Evolutionary conservation across 2,329 filamentous ascomycete genomes (phyloP).

Genomic region (Hymenoscyphus infarciens): DNA sequence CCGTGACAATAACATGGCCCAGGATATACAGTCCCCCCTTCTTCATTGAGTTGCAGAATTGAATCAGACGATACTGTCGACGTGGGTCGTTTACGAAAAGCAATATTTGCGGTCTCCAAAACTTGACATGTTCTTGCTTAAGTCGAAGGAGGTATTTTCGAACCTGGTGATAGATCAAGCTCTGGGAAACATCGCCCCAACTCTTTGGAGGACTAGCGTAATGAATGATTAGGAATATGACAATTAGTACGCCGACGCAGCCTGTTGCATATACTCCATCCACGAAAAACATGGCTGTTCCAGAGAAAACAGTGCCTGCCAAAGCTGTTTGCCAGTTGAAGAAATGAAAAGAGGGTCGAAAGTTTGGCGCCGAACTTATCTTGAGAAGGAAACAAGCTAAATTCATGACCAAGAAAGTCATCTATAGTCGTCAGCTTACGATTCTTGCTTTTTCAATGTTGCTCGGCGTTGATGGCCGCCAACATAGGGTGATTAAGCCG

Average conservation of each 20-base stretch:
- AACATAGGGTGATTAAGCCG: no score
- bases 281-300: conserved; percentile 84
- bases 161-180: conserved; percentile 83
- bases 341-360: conserved; percentile 82
- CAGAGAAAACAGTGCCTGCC: conserved; percentile 70
- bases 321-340: conserved; percentile 84
- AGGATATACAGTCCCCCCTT: conserved; percentile 80
- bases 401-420: conserved; percentile 89
- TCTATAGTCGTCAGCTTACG: conserved; percentile 41
- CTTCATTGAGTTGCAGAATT: conserved; percentile 88
- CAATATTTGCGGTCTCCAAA: conserved; percentile 86
- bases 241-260: conserved; percentile 68
- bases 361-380: conserved; percentile 84
- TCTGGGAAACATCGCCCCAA: conserved; percentile 89
- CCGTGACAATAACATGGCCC: conserved; percentile 82
- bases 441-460: background rate
- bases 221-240: conserved; percentile 82
- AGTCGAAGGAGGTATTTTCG: conserved; percentile 83
- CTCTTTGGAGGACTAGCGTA: conserved; percentile 81
- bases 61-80: conserved; percentile 77
- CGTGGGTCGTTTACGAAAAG: conserved; percentile 79
- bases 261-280: conserved; percentile 75
- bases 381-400: conserved; percentile 83
- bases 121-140: conserved; percentile 85
- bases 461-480: background rate